Conservation (phyloP, 75 land plant species). For the Chamaecyparis obtusa region DNA sequence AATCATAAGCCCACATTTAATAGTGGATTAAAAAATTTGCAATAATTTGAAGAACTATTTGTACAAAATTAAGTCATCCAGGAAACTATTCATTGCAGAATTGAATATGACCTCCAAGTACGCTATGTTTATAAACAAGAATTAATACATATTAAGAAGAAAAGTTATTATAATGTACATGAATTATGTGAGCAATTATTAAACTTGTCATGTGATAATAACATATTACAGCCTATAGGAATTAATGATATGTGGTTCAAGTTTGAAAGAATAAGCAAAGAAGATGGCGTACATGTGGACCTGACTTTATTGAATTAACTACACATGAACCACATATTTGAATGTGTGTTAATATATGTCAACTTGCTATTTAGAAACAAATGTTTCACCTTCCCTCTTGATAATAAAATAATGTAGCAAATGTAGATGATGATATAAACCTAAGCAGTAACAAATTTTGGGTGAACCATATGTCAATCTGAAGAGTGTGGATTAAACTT, state of each 20-base stretch:
- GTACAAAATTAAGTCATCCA: background rate
- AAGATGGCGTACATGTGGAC: background rate
- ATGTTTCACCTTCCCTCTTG: too few relatives aligned
- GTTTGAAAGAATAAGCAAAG: background rate
- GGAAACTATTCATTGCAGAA: background rate
- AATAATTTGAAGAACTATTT: background rate
- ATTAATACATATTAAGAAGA: background rate
- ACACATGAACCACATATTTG: too few relatives aligned
- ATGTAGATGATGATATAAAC: too few relatives aligned
- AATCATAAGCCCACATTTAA: background rate
- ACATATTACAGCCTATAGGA: background rate
- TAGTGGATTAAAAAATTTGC: background rate
- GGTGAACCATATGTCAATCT: too few relatives aligned
- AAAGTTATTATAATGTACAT: background rate
- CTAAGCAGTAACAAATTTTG: too few relatives aligned
- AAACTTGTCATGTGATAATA: background rate
- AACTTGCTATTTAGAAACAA: too few relatives aligned
- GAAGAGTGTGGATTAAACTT: too few relatives aligned
- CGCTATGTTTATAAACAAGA: background rate
- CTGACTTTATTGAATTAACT: too few relatives aligned
- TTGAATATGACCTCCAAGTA: background rate
- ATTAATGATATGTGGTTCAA: too few relatives aligned
- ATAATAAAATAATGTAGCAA: too few relatives aligned
- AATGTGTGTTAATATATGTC: too few relatives aligned
- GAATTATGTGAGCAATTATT: background rate